Percentiles rank a stretch among this genome's conserved stretches.
phyloP scores from a whole-genome alignment of 208 protist genomes.

The Vickermania ingenoplastis region DNA sequence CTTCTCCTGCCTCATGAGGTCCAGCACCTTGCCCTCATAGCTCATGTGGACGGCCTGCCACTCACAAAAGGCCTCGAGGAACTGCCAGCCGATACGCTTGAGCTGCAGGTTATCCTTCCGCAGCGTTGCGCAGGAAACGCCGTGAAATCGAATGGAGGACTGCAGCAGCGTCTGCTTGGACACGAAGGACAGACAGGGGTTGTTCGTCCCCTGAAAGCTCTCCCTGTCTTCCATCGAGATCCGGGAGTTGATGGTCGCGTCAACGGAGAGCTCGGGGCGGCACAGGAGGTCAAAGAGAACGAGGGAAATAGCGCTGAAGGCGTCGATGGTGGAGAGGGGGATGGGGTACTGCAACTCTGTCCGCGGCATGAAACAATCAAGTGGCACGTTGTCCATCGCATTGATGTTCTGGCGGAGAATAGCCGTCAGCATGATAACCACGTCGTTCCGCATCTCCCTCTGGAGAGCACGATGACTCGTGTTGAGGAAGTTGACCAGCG shows the following conservation, averaged over 20 bases:
- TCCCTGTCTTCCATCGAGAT: not conserved
- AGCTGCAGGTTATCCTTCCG: constrained; percentile 47
- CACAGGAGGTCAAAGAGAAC: constrained; percentile 66
- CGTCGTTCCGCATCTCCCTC: constrained; percentile 59
- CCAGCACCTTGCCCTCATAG: not conserved
- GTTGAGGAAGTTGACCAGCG: constrained; percentile 45
- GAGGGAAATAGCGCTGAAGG: constrained; percentile 44
- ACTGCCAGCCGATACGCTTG: constrained; percentile 67
- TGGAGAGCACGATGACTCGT: constrained; percentile 31
- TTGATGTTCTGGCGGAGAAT: constrained; percentile 28
- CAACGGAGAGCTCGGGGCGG: constrained; percentile 35
- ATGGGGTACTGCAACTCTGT: constrained; percentile 4
- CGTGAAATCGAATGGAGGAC: constrained; percentile 37
- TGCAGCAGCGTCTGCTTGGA: constrained; percentile 15
- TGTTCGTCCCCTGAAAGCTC: not conserved
- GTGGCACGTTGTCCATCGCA: constrained; percentile 1
- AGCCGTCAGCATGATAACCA: constrained; percentile 32
- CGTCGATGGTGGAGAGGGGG: constrained; percentile 28
- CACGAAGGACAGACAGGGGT: constrained; percentile 13
- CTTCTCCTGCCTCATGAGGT: not conserved
- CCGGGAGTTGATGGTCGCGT: not conserved
- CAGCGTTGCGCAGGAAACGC: constrained; percentile 43
- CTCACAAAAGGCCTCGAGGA: constrained; percentile 45
- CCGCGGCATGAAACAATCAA: not conserved
- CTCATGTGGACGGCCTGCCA: constrained; percentile 52